Conservation (phyloP, 805 yeast species). For the Candida mattraensis region DNA sequence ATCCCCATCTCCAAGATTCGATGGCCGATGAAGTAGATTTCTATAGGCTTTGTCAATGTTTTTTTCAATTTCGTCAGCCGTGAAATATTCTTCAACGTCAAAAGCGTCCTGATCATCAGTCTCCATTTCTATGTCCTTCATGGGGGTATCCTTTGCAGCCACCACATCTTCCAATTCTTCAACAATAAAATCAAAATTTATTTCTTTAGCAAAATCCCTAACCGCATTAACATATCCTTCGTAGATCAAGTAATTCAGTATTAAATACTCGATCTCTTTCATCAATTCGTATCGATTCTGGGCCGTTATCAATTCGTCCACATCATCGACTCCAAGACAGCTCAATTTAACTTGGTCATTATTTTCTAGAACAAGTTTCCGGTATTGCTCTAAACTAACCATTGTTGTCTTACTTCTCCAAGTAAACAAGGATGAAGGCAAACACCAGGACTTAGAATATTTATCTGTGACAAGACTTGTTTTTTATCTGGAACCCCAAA, state of each 20-base stretch:
- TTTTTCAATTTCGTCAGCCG: constrained; percentile 11
- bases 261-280: constrained; percentile 47
- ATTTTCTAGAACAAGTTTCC: too few species aligned
- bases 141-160: constrained; percentile 3
- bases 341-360: too few species aligned
- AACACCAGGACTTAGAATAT: too few species aligned
- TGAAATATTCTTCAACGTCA: constrained; percentile 14
- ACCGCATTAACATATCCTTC: constrained; percentile 79
- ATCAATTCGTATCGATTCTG: constrained; percentile 14
- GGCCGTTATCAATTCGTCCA: constrained; percentile 3
- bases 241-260: constrained; percentile 71
- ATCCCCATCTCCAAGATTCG: constrained; percentile 4
- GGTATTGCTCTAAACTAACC: too few species aligned
- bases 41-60: constrained; percentile 16
- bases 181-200: constrained; percentile 34
- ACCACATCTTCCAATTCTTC: constrained; percentile 28
- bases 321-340: constrained; percentile 1
- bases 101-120: constrained; percentile 5
- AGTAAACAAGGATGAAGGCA: too few species aligned
- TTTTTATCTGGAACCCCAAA: too few species aligned
- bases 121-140: constrained; percentile 2
- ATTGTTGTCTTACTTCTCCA: too few species aligned
- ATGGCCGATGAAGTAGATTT: constrained; percentile 7
- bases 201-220: constrained; percentile 56
- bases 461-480: too few species aligned